Evolutionary conservation across 179 eudicot species (phyloP).

Genomic region (Actinidia chinensis): DNA sequence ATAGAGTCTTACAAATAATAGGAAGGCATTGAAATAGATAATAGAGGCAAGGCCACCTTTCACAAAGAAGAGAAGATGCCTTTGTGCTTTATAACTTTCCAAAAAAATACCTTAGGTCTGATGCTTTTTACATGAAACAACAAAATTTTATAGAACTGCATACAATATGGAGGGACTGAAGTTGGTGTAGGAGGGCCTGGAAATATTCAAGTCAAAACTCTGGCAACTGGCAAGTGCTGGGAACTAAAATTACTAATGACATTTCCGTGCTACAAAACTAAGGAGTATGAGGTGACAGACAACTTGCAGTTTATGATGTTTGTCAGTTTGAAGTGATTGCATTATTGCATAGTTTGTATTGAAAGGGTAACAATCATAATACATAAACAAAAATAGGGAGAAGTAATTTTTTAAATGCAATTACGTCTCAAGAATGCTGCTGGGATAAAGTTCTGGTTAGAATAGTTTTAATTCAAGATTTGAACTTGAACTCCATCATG

Average conservation of each 20-base stretch:
- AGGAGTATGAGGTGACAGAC: conserved; percentile 5
- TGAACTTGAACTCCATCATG: not conserved
- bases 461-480: not conserved
- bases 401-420: not conserved
- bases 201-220: not conserved
- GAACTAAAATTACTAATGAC: not conserved
- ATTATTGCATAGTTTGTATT: not conserved
- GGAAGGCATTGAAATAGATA: not conserved
- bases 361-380: not conserved
- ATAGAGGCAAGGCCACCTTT: not conserved
- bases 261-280: not conserved
- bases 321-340: not conserved
- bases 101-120: not conserved
- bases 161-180: not conserved
- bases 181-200: not conserved
- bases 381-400: not conserved
- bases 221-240: not conserved
- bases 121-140: not conserved
- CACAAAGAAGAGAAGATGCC: not conserved
- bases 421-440: not conserved
- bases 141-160: not conserved
- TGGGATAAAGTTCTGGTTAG: not conserved
- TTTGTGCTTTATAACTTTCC: not conserved
- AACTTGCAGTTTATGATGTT: not conserved
- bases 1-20: not conserved